Evolutionary conservation across 2,329 filamentous ascomycete genomes (phyloP).

Genomic region (Ophiostoma himal-ulmi): DNA sequence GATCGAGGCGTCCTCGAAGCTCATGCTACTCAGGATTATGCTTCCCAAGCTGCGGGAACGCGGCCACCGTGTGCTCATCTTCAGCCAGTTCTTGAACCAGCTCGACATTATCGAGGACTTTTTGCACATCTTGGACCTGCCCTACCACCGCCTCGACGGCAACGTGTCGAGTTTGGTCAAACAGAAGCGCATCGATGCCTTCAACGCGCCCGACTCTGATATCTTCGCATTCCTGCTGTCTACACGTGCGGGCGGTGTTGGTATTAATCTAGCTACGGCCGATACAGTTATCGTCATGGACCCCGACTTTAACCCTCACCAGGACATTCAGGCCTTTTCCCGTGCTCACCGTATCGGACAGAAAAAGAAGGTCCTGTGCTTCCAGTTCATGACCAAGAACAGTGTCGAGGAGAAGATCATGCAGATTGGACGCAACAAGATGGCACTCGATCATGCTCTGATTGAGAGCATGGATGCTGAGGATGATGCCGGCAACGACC

Average conservation of each 20-base stretch:
- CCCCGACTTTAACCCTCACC: constrained; percentile 95
- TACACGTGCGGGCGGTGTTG: constrained; percentile 89
- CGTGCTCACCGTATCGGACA: constrained; percentile 95
- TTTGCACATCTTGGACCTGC: constrained; percentile 64
- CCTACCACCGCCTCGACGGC: constrained; percentile 81
- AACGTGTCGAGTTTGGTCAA: constrained; percentile 74
- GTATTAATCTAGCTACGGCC: constrained; percentile 93
- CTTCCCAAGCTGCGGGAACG: constrained; percentile 78
- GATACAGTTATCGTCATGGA: constrained; percentile 98
- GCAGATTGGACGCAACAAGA: constrained; percentile 90
- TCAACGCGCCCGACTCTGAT: constrained; percentile 75
- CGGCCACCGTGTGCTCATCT: constrained; percentile 87
- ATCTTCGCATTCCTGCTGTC: constrained; percentile 90
- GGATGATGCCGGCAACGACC: constrained; percentile 70
- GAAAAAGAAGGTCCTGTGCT: constrained; percentile 90
- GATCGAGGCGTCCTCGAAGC: constrained; percentile 84
- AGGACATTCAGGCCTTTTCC: constrained; percentile 92
- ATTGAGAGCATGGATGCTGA: constrained; percentile 87
- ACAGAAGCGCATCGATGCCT: constrained; percentile 89
- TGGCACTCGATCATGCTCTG: constrained; percentile 89
- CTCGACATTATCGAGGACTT: constrained; percentile 92
- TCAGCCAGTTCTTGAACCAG: constrained; percentile 89
- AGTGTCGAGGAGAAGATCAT: constrained; percentile 94
- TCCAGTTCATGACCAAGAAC: constrained; percentile 84
- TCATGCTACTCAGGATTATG: constrained; percentile 76